Evolutionary conservation across 805 yeast species (phyloP), one percentile per base, ranked within the genome.

Genomic region (Yarrowia yakushimensis): DNA sequence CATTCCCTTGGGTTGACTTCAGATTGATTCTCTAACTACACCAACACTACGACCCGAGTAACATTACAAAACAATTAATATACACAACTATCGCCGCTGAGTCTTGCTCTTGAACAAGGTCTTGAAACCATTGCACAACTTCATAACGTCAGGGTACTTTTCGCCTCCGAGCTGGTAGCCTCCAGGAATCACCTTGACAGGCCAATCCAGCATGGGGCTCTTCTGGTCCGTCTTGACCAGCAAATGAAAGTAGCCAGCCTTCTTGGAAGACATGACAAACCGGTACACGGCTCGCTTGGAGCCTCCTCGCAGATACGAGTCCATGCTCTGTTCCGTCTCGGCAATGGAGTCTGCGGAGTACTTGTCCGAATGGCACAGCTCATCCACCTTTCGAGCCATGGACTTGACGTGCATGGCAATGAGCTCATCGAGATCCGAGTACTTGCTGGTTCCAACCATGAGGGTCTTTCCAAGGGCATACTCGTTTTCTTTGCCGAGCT

Each of bases 81-180:
- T 50, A 50, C 57, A 50, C 57, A 50, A 20, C 43, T 22, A 34
- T 11, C 33, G 10, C 22, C 59, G 12, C 59, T 52, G 59, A 7
- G 59, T 36, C 63, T 64, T 63, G 36, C 30, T 55, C 61, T 39
- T 62, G 45, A 67, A 70, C 65, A 76, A 67, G 65, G 86, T 87
- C 79, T 94, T 94, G 85, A 94, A 94, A 17, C 99, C 99, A 70
- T 94, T 94, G 77, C 97, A 88, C 69, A 94, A 80, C 63, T 87
- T 83, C 66, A 84, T 84, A 80, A 93, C 91, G 73, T 88, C 91
- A n/a, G 97, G 93, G 72, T 94, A 94, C 28, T 85, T 82, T 71
- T 88, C 89, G 15, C 86, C 86, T 72, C 85, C 85, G 71, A 94
- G 78, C 70, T 84, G 85, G 71, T 83, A 93, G 2, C 98, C 98